Percentiles rank a stretch among this genome's conserved stretches.
Evolutionary conservation across 2,329 filamentous ascomycete genomes (phyloP).

Genomic region (Fusarium palustre): DNA sequence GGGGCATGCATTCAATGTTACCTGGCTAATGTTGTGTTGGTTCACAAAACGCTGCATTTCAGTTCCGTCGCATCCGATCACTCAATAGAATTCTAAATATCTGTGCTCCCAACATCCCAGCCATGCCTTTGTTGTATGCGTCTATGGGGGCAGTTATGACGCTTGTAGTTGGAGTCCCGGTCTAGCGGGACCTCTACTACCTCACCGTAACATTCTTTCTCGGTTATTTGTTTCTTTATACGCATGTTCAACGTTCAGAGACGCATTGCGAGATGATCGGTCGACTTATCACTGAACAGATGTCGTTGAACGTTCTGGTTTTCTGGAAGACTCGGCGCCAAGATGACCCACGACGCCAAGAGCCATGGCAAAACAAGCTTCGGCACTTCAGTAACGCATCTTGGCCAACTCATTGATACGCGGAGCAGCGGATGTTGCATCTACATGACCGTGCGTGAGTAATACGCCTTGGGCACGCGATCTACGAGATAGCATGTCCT

Average conservation of each 20-base stretch:
- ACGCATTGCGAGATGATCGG: fast-evolving
- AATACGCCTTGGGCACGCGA: fast-evolving
- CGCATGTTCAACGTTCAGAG: background rate
- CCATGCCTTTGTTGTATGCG: background rate
- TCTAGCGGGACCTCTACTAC: fast-evolving
- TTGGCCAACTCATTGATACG: background rate
- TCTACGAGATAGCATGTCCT: background rate
- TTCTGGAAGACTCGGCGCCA: constrained; percentile 12
- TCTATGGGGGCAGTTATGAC: background rate
- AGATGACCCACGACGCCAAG: background rate
- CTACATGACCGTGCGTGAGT: background rate
- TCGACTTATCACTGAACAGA: background rate
- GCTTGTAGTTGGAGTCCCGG: background rate
- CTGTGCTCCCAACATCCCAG: background rate
- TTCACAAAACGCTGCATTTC: background rate
- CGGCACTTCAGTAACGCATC: background rate
- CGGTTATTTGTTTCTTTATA: background rate
- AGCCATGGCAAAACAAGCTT: background rate
- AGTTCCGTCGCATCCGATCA: constrained; percentile 19
- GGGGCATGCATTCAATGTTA: too few species aligned
- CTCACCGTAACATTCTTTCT: fast-evolving
- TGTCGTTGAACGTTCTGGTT: background rate
- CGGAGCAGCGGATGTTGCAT: background rate
- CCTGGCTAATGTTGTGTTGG: background rate
- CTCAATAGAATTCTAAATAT: background rate